Conservation (phyloP, 2,329 filamentous ascomycete species). For the Colletotrichum graminicola region DNA sequence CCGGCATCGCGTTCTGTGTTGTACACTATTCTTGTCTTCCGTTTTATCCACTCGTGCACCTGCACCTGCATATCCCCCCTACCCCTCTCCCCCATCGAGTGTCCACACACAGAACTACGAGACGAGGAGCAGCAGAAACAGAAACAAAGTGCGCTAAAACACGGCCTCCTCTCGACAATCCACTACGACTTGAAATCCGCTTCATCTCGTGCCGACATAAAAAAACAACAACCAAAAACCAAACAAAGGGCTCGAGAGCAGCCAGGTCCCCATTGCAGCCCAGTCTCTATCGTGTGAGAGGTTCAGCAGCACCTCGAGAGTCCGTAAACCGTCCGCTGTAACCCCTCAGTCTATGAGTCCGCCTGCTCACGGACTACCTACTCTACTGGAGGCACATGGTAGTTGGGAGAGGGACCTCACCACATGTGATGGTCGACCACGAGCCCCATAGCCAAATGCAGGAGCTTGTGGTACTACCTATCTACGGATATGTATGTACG, state of each 20-base stretch:
- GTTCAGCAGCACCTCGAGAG: conserved; percentile 7
- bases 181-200: conserved; percentile 37
- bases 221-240: neutral
- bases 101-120: conserved; percentile 6
- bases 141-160: conserved; percentile 39
- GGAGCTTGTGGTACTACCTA: conserved; percentile 2
- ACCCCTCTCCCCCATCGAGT: neutral
- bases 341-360: neutral
- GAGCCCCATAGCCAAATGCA: conserved; percentile 15
- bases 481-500: too few species aligned
- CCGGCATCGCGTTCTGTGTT: neutral
- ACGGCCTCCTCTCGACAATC: conserved; percentile 32
- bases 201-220: conserved; percentile 20
- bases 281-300: conserved; percentile 8
- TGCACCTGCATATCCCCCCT: conserved; percentile 18
- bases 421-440: conserved; percentile 6
- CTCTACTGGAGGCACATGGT: conserved; percentile 14
- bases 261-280: neutral
- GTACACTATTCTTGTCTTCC: too few species aligned
- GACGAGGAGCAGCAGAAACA: conserved; percentile 17
- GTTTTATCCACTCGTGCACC: conserved; percentile 16
- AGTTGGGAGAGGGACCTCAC: conserved; percentile 19
- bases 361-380: neutral
- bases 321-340: conserved; percentile 8
- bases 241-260: conserved; percentile 31